phyloP scores from a whole-genome alignment of 2,329 filamentous ascomycete species.

The Chaetomium strumarium region DNA sequence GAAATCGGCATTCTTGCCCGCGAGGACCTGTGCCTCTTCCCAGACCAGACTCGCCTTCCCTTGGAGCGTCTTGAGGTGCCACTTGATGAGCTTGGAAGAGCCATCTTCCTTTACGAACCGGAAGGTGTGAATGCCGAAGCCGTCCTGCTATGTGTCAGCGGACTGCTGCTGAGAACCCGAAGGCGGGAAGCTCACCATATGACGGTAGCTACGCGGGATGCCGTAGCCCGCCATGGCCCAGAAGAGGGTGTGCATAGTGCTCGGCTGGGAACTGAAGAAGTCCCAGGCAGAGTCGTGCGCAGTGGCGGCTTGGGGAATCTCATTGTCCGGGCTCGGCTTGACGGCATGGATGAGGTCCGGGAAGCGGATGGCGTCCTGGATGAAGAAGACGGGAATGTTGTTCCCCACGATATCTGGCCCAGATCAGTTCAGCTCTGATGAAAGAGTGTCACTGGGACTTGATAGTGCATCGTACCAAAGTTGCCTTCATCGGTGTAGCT shows the following conservation, averaged over 20 bases:
- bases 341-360: constrained; percentile 55
- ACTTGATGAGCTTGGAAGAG: constrained; percentile 63
- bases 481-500: constrained; percentile 73
- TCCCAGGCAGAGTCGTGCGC: constrained; percentile 77
- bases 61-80: too few species aligned
- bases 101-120: too few species aligned
- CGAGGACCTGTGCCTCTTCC: constrained; percentile 27
- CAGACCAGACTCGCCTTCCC: constrained; percentile 48
- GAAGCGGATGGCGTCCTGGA: constrained; percentile 61
- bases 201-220: constrained; percentile 69
- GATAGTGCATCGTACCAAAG: too few species aligned
- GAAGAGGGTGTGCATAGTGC: constrained; percentile 73
- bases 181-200: too few species aligned
- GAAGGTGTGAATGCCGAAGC: constrained; percentile 80
- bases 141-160: too few species aligned
- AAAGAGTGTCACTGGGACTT: too few species aligned
- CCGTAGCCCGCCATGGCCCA: constrained; percentile 72
- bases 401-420: constrained; percentile 71
- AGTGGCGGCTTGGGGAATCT: constrained; percentile 64
- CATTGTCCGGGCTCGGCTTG: constrained; percentile 66
- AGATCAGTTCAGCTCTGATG: too few species aligned
- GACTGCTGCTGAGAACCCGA: too few species aligned
- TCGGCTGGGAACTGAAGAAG: constrained; percentile 60
- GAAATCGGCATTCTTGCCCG: constrained; percentile 27
- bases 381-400: constrained; percentile 67